Evolutionary conservation across 306 rosid species (phyloP), one percentile per base, ranked within the genome.

Genomic region (Citrullus mucosospermus): DNA sequence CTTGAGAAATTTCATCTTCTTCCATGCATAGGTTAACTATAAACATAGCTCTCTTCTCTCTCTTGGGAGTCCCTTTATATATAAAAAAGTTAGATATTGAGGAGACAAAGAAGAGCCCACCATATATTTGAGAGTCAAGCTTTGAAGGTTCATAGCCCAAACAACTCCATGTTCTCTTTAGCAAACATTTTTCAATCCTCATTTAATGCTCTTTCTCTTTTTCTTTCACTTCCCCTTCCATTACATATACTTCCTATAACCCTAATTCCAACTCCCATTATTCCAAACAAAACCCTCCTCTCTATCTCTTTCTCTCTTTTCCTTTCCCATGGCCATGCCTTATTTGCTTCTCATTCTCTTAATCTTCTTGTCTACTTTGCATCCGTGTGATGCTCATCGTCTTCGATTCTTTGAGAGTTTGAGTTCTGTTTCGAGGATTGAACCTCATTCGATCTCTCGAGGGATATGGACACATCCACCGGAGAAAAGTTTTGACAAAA

Each of bases 161-260:
- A 92, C 98, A 94, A 83, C 70, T 84, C 81, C 98, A 95, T 85
- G 98, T 95, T 95, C 97, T 94, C 89, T 88, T 22, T 88, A 66
- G 86, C 85, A 85, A 85, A 86, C 86, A 77, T 77, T 82, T 86
- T 76, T 78, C 34, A 82, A 76, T 87, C 84, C 78, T 68, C 92
- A 92, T 92, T 94, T 88, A 94, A 85, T 84, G 82, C 89, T 25
- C 81, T 79, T 70, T 25, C 82, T 69, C 14, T 51, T 77, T 22
- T 76, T 80, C 90, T 61, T n/a, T 58, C 81, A 22, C 55, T n/a
- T 50, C 34, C 18, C 6, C 75, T 50, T 50, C 61, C 68, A 20
- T 76, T 85, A 82, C 86, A 85, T 62, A 82, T 85, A 78, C 86
- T 30, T 25, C 36, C 46, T 48, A 34, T 22, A 51, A 39, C 68